phyloP scores from a whole-genome alignment of 352 stramenopile genomes.

The Thalassiosira sp. region DNA sequence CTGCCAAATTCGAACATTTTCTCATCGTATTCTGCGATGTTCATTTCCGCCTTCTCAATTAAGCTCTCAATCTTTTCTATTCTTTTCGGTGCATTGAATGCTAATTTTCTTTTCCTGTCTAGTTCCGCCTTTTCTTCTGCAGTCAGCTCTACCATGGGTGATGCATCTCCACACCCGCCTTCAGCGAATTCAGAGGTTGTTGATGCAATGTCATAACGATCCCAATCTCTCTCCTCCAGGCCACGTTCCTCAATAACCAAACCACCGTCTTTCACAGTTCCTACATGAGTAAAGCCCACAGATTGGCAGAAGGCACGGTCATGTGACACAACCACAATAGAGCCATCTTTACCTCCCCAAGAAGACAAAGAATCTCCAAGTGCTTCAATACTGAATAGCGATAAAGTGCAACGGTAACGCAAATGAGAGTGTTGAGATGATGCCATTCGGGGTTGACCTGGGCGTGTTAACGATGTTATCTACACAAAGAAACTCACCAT shows the following conservation, averaged over 20 bases:
- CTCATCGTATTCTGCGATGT: conserved; percentile 70
- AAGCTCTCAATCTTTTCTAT: conserved; percentile 82
- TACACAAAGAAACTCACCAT: conserved; percentile 36
- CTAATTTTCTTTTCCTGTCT: conserved; percentile 69
- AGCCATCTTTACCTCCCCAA: conserved; percentile 89
- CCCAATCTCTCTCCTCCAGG: conserved; percentile 77
- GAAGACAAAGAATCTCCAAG: conserved; percentile 90
- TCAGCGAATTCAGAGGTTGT: conserved; percentile 22
- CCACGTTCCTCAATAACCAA: conserved; percentile 79
- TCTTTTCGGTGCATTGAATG: conserved; percentile 82
- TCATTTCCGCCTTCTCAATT: conserved; percentile 72
- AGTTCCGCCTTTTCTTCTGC: conserved; percentile 62
- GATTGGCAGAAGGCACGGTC: conserved; percentile 82
- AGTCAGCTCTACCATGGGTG: conserved; percentile 25
- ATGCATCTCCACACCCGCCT: conserved; percentile 8
- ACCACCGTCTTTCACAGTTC: conserved; percentile 73
- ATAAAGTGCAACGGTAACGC: conserved; percentile 71
- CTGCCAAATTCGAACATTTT: conserved; percentile 79
- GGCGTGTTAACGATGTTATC: conserved; percentile 41
- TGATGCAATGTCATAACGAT: conserved; percentile 56
- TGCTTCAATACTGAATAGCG: conserved; percentile 78
- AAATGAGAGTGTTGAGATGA: conserved; percentile 86
- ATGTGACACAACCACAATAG: conserved; percentile 91
- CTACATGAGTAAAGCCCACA: conserved; percentile 83
- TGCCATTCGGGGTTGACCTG: too few relatives aligned